Evolutionary conservation across 129 eudicot genomes (phyloP), one percentile per base, ranked within the genome.

Genomic region (Flaveria bidentis): DNA sequence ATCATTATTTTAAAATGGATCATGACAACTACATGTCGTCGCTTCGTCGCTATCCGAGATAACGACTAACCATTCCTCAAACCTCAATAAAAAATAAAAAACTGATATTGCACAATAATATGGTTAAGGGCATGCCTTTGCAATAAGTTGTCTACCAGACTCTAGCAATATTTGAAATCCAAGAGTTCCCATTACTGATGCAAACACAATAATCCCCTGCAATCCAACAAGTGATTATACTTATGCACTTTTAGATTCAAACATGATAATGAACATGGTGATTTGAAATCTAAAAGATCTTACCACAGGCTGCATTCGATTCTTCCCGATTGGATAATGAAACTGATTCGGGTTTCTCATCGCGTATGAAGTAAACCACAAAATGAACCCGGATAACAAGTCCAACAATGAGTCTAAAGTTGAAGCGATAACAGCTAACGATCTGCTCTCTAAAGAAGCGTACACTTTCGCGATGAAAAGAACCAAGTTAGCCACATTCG

Each of bases 231-330:
- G 2, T 57, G 13, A 71, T 74, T 51, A 55, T 51, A 51, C n/a
- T 41, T 15, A 63, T 64, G 52, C 33, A 65, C 15, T 12, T 0
- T 25, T 39, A 13, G 11, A 60, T 57, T 57, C 2, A 45, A 25
- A 26, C 6, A 47, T 13, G 4, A 55, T 50, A 18, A 53, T 28
- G 68, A 41, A 22, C 25, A 28, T 0, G 1, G 49, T 41, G 65
- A 53, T 60, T 9, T 60, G 33, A 16, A n/a, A 9, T 16, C 7
- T 23, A 44, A 53, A 68, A 80, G 62, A 33, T 63, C 96, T 76
- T 80, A 89, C 98, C 86, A 93, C 91, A 23, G 98, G 98, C 73
- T 93, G 98, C 98, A 93, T 93, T 73, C 98, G 53, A 28, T 84
- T 87, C 88, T 93, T 93, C 53, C 98, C 98, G 56, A 93, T 88